Evolutionary conservation across 495 filamentous ascomycete genomes (phyloP), one percentile per base, ranked within the genome.

Genomic region (Podospora comata): DNA sequence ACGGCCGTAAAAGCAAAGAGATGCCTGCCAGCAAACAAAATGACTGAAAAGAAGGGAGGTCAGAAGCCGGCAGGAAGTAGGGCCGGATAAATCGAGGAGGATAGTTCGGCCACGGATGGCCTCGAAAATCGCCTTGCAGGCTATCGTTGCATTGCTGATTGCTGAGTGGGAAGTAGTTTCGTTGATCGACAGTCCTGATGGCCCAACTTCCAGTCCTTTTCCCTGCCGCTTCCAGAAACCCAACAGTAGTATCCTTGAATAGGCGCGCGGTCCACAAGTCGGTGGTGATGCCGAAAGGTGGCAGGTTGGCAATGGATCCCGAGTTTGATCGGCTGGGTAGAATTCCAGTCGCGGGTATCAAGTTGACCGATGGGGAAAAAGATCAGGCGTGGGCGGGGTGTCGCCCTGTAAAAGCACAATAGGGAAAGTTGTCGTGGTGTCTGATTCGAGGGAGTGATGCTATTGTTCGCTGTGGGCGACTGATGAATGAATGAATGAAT

Each of bases 311-410:
- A 62, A 48, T 48, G 65, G 48, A 65, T 58, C 62, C 67, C 66
- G 68, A 60, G 76, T 78, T 77, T 78, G 76, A 78, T 78, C 76
- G 75, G 54, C 76, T 75, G 71, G 67, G 56, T 63, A n/a, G 62
- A 48, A 32, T 68, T 53, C 70, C 66, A 67, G 53, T 55, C 61
- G 59, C 59, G 60, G 68, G 76, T 71, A 64, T 74, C 71, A 73
- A 67, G 58, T 63, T 28, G 65, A 69, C 71, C 61, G 67, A 73
- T 69, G 62, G 18, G 73, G 73, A 56, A 73, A 20, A 65, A 28
- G 72, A 73, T 74, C 55, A 58, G 55, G 70, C 55, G 71, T 63
- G 34, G 27, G 30, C 30, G 32, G 18, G 27, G 32, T 28, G 59
- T 61, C 16, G 26, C 23, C 59, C 7, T 7, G 16, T 61, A 13